Evolutionary conservation across 805 yeast species (phyloP), one percentile per base, ranked within the genome.

Genomic region (Yamadazyma insecticola): DNA sequence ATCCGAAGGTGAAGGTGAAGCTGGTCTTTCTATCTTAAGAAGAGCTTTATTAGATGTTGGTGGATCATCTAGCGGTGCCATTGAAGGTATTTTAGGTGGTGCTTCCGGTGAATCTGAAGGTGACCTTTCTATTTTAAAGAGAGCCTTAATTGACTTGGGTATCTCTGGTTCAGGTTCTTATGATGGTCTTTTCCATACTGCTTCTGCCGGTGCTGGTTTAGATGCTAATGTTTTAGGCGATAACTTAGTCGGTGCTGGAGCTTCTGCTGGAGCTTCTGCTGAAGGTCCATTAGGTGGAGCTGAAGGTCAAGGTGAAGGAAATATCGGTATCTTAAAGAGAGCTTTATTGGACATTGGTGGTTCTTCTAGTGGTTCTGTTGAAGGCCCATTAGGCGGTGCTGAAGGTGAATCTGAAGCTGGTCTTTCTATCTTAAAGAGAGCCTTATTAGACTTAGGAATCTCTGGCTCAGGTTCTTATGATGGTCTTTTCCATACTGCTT

Each of bases 231-330:
- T 48, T 25, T 28, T 27, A 13, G 47, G 48, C 28, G 45, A 38
- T 32, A 40, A 44, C 35, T 15, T 44, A 19, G 44, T 28, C 28
- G 50, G 40, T 22, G 41, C 34, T 15, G 33, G 36, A 11, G 47
- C 40, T 22, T 27, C 33, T 30, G 33, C 28, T 18, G 35, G 34
- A 30, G 19, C 26, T 18, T 31, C 21, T 24, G 37, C 33, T 29
- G 32, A 11, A 18, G 44, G 37, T 13, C 32, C 22, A 8, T 19
- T 20, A 8, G 29, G 28, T 28, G 37, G 33, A 24, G 30, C 28
- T 26, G 41, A 26, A 13, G 32, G 34, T 23, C 38, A 28, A 7
- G 17, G 25, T 24, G 35, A 16, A 24, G 40, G 28, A 15, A 26
- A 13, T 21, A 36, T 14, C 24, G 40, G 24, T 19, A 28, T 33